These are phyloP conservation scores for Euptelea pleiosperma DNA, from an alignment of 164 flowering plant species.

Conservation along the genomic window DNA sequence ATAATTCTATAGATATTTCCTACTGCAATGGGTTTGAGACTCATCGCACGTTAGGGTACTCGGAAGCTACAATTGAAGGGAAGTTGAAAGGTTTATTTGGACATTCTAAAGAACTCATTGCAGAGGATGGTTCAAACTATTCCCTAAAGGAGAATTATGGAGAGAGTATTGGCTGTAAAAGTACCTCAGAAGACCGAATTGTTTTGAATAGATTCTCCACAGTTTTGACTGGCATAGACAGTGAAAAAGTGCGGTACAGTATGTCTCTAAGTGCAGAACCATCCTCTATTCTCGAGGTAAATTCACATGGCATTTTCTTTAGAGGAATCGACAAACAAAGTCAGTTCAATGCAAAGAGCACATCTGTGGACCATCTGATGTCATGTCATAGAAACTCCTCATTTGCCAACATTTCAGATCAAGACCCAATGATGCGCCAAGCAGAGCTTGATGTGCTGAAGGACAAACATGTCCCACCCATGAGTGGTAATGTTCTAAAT, in stretches of 20 bases:
- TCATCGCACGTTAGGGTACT: background rate
- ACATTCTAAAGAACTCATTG: background rate
- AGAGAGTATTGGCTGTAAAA: constrained; percentile 1
- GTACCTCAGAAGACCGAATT: constrained; percentile 1
- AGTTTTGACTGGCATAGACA: background rate
- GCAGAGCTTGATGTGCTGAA: constrained; percentile 1
- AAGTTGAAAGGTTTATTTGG: background rate
- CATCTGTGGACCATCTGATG: background rate
- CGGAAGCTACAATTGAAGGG: constrained; percentile 9
- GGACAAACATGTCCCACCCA: background rate
- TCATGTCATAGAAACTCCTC: background rate
- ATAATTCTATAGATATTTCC: too few species aligned
- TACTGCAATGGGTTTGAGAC: constrained; percentile 8
- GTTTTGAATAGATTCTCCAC: too few species aligned
- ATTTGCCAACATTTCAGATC: background rate
- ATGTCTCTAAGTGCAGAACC: background rate
- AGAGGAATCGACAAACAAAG: background rate
- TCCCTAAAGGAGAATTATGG: background rate
- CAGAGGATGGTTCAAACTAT: background rate
- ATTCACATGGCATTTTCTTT: background rate
- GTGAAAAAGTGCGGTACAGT: background rate
- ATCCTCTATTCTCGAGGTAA: constrained; percentile 1
- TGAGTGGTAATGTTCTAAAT: constrained; percentile 4
- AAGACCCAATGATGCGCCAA: constrained; percentile 2
- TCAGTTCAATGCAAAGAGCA: background rate